phyloP scores from a whole-genome alignment of 2,329 filamentous ascomycete species.

The Penicillium glabrum region DNA sequence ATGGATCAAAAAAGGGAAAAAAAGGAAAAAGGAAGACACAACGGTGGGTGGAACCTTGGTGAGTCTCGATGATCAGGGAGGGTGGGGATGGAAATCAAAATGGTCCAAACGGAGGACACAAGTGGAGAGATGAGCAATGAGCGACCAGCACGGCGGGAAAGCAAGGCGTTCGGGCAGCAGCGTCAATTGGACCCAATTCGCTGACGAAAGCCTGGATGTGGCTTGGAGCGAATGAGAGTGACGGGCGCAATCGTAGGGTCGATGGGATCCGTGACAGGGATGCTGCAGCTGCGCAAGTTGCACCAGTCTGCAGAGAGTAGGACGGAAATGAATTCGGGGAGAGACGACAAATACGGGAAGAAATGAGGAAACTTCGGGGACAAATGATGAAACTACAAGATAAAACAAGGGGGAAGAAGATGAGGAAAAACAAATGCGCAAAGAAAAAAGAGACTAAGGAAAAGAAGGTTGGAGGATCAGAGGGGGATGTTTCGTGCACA shows the following conservation, averaged over 20 bases:
- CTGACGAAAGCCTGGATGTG: slow-evolving; percentile 28
- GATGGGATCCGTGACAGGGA: slow-evolving; percentile 35
- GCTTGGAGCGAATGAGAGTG: slow-evolving; percentile 26
- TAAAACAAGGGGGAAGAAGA: not conserved
- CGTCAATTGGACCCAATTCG: slow-evolving; percentile 30
- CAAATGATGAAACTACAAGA: not conserved
- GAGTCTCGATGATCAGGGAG: slow-evolving; percentile 25
- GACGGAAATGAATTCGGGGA: slow-evolving; percentile 5
- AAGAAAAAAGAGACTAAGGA: not conserved
- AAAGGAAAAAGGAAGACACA: slow-evolving; percentile 2
- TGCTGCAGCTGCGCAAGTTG: slow-evolving; percentile 28
- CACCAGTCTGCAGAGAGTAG: slow-evolving; percentile 21
- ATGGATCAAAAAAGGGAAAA: not conserved
- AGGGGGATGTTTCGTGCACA: slow-evolving; percentile 4
- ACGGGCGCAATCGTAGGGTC: slow-evolving; percentile 22
- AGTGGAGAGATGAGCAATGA: slow-evolving; percentile 17
- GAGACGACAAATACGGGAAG: not conserved
- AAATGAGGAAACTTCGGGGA: not conserved
- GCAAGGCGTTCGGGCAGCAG: slow-evolving; percentile 40
- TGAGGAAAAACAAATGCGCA: not conserved
- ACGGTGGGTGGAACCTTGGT: slow-evolving; percentile 17
- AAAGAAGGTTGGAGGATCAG: not conserved
- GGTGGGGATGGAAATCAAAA: slow-evolving; percentile 24
- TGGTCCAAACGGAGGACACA: slow-evolving; percentile 22
- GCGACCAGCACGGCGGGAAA: slow-evolving; percentile 29